These are phyloP conservation scores for Dipteronia dyeriana DNA, from an alignment of 345 rosid species.

Conservation along the genomic window DNA sequence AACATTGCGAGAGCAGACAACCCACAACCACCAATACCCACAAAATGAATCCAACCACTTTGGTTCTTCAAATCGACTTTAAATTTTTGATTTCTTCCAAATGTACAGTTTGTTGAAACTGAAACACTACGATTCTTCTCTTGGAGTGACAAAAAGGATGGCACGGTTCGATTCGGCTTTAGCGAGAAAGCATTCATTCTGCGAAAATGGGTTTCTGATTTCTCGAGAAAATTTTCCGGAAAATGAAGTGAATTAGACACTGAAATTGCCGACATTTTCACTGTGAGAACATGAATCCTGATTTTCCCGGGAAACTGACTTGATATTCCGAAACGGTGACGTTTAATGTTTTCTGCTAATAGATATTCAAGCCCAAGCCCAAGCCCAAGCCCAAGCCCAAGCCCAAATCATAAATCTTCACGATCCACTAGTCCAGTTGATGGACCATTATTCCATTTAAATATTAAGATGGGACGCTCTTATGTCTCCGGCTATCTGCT, in stretches of 20 bases:
- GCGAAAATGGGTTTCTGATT: not conserved
- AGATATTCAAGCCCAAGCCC: too few relatives aligned
- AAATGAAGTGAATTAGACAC: slow-evolving; percentile 4
- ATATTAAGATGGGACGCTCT: too few relatives aligned
- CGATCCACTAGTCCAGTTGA: not conserved
- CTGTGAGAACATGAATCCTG: not conserved
- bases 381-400: not conserved
- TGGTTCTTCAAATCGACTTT: slow-evolving; percentile 13
- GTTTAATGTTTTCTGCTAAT: not conserved
- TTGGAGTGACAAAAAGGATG: not conserved
- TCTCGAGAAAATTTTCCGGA: slow-evolving; percentile 7
- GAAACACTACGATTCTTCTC: slow-evolving; percentile 8
- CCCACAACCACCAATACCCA: slow-evolving; percentile 39
- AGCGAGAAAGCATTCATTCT: not conserved
- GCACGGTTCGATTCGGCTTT: not conserved
- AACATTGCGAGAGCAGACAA: slow-evolving; percentile 38
- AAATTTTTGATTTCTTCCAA: not conserved
- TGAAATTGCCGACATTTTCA: not conserved
- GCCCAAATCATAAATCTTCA: not conserved
- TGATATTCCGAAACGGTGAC: not conserved
- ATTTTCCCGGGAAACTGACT: slow-evolving; percentile 16
- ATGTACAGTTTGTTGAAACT: not conserved
- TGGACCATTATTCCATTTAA: not conserved
- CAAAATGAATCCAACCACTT: slow-evolving; percentile 36
- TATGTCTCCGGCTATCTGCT: too few relatives aligned